Evolutionary conservation across 306 rosid species (phyloP).

Genomic region (Rosa persica): DNA sequence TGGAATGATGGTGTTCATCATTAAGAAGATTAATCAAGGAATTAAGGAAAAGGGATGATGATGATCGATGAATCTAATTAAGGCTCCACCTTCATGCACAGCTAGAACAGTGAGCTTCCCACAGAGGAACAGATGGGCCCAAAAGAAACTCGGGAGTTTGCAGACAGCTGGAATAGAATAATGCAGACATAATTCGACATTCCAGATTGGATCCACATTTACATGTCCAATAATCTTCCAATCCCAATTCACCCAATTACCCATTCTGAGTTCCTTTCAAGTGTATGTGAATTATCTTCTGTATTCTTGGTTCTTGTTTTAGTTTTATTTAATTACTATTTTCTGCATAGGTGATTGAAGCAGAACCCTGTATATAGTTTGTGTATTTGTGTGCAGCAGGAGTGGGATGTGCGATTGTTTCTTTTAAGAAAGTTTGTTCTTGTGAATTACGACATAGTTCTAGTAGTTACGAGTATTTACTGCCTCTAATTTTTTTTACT

Average conservation of each 20-base stretch:
- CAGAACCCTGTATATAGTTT: neutral
- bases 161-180: slow-evolving; percentile 22
- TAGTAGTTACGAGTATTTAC: neutral
- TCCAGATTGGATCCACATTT: slow-evolving; percentile 30
- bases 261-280: slow-evolving; percentile 12
- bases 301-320: neutral
- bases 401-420: neutral
- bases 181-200: slow-evolving; percentile 35
- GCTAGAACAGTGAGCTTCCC: neutral
- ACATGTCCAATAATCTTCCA: slow-evolving; percentile 22
- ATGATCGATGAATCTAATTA: neutral
- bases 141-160: slow-evolving; percentile 15
- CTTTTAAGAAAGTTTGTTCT: neutral
- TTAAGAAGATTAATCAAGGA: neutral
- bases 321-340: neutral
- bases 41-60: slow-evolving; percentile 1
- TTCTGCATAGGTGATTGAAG: neutral
- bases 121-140: slow-evolving; percentile 23
- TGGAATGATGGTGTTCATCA: slow-evolving; percentile 32
- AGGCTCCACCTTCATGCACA: slow-evolving; percentile 13
- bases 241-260: slow-evolving; percentile 4
- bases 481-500: neutral
- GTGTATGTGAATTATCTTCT: neutral
- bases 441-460: neutral
- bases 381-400: neutral